A percentile compares a stretch with the other conserved stretches of the same genome.
phyloP scores from a whole-genome alignment of 805 yeast species.

The Pichia gijzeniarum region DNA sequence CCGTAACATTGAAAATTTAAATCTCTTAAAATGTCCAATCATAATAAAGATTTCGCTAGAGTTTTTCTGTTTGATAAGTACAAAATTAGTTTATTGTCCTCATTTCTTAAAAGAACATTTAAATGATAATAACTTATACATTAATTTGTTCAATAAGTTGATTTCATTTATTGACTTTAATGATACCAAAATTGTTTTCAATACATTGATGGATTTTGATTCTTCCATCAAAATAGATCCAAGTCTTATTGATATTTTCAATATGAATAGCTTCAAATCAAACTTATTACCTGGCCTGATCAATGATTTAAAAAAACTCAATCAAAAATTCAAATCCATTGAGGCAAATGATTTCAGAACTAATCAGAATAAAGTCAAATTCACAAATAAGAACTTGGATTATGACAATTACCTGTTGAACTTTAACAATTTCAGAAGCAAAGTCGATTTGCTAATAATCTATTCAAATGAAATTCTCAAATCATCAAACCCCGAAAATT shows the following conservation, averaged over 20 bases:
- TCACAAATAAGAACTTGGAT: not conserved
- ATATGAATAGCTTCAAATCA: slow-evolving; percentile 5
- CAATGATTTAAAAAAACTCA: slow-evolving; percentile 10
- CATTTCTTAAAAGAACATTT: slow-evolving; percentile 1
- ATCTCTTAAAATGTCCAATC: slow-evolving; percentile 18
- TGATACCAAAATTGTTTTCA: slow-evolving; percentile 14
- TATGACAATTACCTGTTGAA: not conserved
- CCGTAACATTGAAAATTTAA: slow-evolving; percentile 7
- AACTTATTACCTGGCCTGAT: slow-evolving; percentile 12
- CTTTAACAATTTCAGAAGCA: slow-evolving; percentile 1
- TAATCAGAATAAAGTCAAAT: not conserved
- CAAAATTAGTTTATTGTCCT: slow-evolving; percentile 15
- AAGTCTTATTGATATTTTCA: slow-evolving; percentile 3
- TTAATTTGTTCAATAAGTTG: slow-evolving; percentile 12
- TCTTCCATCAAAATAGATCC: slow-evolving; percentile 5
- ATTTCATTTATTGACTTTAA: slow-evolving; percentile 10
- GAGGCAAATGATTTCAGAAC: not conserved
- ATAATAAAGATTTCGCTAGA: slow-evolving; percentile 21
- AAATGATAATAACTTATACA: slow-evolving; percentile 5
- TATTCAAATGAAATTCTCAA: slow-evolving; percentile 8
- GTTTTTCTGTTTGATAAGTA: slow-evolving; percentile 13
- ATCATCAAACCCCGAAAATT: not conserved
- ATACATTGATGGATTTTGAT: slow-evolving; percentile 11
- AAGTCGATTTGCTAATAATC: slow-evolving; percentile 8
- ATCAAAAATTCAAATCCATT: slow-evolving; percentile 2